Evolutionary conservation across 2,329 filamentous ascomycete genomes (phyloP), one percentile per base, ranked within the genome.

Genomic region (Raffaelea albimanens): DNA sequence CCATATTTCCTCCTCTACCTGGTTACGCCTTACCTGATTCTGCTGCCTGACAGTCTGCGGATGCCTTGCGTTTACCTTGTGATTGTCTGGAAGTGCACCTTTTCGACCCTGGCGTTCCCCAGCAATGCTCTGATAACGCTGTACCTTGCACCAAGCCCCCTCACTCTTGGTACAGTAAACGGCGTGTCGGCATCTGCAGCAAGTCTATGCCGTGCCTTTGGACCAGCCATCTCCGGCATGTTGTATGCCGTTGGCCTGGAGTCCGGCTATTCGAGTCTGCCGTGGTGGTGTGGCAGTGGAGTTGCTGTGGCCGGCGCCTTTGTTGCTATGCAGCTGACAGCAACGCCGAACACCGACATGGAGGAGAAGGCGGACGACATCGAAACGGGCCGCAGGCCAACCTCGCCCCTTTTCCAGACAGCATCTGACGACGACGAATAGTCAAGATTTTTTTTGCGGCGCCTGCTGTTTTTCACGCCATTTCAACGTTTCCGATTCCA

Each of bases 171-270:
- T 3, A 90, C 86, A 1, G 85, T 98, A 63, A 97, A 97, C 58
- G 93, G 93, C 18, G 83, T 90, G 13, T 90, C 90, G 0, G 89
- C 89, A 25, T 95, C 90, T 2, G 89, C 87, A 2, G 93, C 93
- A 4, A 95, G 89, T 61, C 69, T 96, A 41, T 90, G 84, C 62
- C 80, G 93, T 47, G 89, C 89, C 0, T 83, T 96, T 52, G 91
- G 91, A 0, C 93, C 93, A 2, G 90, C 87, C 0, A 69, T 96
- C 3, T 94, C 90, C 3, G 93, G 93, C 2, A 70, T 89, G 23
- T 74, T 97, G 21, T 94, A 95, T 65, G 79, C 88, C 4, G 71
- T 83, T 45, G 93, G 93, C 44, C 75, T 94, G 33, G 75, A 81
- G 54, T 75, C 82, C 7, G 89, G 90, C 33, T 91, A 88, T 61